These are phyloP conservation scores for Agaricus sinodeliciosus DNA, from an alignment of 768 basidiomycete genomes.

Conservation along the genomic window DNA sequence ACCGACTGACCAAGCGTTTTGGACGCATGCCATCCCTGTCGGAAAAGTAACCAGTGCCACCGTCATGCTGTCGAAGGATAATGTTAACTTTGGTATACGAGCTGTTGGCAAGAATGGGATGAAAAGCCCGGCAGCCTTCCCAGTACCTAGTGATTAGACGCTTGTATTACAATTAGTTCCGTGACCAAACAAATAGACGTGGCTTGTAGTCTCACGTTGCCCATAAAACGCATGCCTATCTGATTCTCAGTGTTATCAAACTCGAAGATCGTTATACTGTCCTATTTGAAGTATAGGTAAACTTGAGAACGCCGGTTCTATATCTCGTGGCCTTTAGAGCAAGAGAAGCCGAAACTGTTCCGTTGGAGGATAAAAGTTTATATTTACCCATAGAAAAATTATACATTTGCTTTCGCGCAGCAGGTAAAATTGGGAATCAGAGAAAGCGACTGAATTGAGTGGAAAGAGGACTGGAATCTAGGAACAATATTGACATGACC, in stretches of 20 bases:
- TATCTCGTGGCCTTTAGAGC: no score
- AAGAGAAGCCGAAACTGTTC: no score
- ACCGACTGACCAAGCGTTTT: conserved; percentile 37
- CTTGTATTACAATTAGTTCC: not conserved
- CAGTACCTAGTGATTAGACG: conserved; percentile 13
- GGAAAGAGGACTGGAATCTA: not conserved
- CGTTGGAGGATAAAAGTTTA: not conserved
- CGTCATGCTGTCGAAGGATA: conserved; percentile 42
- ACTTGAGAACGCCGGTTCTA: no score
- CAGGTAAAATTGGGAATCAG: not conserved
- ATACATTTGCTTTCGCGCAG: not conserved
- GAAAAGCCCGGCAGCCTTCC: conserved; percentile 44
- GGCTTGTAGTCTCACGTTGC: not conserved
- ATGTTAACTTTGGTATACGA: conserved; percentile 41
- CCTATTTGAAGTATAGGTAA: no score
- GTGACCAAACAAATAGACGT: not conserved
- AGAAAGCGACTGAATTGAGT: conserved; percentile 1
- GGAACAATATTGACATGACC: conserved; percentile 11
- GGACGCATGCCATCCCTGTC: conserved; percentile 44
- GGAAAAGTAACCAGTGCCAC: conserved; percentile 35
- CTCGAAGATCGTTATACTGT: no score
- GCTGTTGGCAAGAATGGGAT: conserved; percentile 47
- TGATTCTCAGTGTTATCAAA: no score
- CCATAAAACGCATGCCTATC: no score
- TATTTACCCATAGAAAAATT: not conserved